Evolutionary conservation across 2,329 filamentous ascomycete species (phyloP), one percentile per base, ranked within the genome.

Genomic region (Akanthomyces lecanii): DNA sequence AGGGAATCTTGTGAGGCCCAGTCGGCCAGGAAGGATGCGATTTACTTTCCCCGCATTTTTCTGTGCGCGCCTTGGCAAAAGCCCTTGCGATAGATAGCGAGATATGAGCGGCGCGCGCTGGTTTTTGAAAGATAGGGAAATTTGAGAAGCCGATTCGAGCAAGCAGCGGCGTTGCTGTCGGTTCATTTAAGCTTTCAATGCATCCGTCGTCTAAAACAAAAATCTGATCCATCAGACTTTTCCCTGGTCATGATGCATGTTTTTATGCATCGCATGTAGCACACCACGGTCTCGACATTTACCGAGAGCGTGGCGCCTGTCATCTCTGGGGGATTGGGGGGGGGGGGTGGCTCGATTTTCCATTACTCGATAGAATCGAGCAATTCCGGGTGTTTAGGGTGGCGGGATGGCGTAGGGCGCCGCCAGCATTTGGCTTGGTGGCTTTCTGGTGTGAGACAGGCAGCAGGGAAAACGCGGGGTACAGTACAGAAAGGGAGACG

Each of bases 361-460:
- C 11, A 61, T 61, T 61, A 61, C 57, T 61, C 48, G 57, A 61
- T 61, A 52, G 47, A 61, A 61, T 61, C 48, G 57, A 61, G 57
- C 48, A 61, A 61, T 53, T 36, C 33, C 10, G 28, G 44, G 44
- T 28, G 56, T 53, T 36, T 21, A 2, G 28, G 44, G 44, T 28
- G 56, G 57, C 10, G 52, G 57, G 57, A 44, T 36, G 36, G 57
- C 57, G 47, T 12, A 10, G 11, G 25, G 21, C 21, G 21, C n/a
- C 21, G 25, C 38, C 33, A 10, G 14, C 23, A 21, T 14, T 30
- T 38, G 18, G 36, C 21, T 6, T 1, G 12, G 52, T 42, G 52
- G 52, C 36, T 54, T 52, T 57, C 23, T 21, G 54, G 21, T 33
- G 16, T 28, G 48, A 51, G 48, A 33, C 48, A 16, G 12, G 10